A percentile compares a stretch with the other conserved stretches of the same genome.
phyloP scores from a whole-genome alignment of 164 flowering plant genomes.

The Platanus orientalis region DNA sequence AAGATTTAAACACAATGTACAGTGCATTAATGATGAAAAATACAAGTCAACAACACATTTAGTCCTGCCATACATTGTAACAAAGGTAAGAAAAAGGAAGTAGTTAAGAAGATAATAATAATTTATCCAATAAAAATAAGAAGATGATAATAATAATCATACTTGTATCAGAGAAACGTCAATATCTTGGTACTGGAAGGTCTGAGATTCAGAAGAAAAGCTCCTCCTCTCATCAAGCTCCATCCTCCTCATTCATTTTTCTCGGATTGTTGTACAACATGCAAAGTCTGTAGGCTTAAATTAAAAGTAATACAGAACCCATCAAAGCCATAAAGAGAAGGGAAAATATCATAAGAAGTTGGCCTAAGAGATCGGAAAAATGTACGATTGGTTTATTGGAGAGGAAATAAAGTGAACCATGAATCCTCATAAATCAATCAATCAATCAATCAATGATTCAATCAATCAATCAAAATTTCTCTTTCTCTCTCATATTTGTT shows the following conservation, averaged over 20 bases:
- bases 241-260: constrained; percentile 14
- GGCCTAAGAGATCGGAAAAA: too few species aligned
- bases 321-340: neutral
- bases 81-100: neutral
- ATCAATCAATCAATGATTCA: too few species aligned
- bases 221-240: constrained; percentile 9
- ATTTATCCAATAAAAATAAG: neutral
- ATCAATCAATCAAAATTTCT: too few species aligned
- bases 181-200: constrained; percentile 2
- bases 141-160: neutral
- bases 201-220: constrained; percentile 5
- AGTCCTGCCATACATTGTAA: neutral
- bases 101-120: neutral
- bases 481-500: too few species aligned
- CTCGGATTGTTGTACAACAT: neutral
- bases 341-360: too few species aligned
- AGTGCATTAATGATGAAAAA: neutral
- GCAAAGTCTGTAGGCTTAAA: neutral
- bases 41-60: neutral
- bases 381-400: too few species aligned
- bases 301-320: neutral
- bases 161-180: neutral
- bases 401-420: too few species aligned
- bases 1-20: too few species aligned
- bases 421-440: too few species aligned